A percentile compares a stretch with the other conserved stretches of the same genome.
Conservation (phyloP, 2,329 filamentous ascomycete species). For the Alternaria gansuensis region DNA sequence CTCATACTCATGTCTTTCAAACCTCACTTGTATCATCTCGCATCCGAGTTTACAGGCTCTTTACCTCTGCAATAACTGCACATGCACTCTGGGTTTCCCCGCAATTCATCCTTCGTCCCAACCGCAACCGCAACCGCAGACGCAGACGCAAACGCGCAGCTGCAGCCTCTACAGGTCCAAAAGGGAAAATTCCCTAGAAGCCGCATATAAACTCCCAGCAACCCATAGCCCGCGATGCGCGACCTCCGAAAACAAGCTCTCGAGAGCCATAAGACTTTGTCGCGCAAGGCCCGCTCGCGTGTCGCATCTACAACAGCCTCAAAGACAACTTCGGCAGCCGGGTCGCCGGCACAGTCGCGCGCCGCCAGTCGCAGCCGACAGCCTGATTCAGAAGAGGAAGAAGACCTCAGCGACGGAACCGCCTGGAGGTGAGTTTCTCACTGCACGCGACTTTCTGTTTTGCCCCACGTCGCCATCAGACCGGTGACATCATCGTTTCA, state of each 20-base stretch:
- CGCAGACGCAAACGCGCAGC: slow-evolving; percentile 16
- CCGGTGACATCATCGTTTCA: slow-evolving; percentile 42
- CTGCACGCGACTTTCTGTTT: slow-evolving; percentile 17
- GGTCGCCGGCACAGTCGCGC: slow-evolving; percentile 67
- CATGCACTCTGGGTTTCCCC: slow-evolving; percentile 32
- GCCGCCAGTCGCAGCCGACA: slow-evolving; percentile 64
- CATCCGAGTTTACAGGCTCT: slow-evolving; percentile 42
- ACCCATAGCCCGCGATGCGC: slow-evolving; percentile 59
- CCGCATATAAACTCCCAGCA: background rate
- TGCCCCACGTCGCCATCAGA: slow-evolving; percentile 16
- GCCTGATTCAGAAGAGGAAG: slow-evolving; percentile 68
- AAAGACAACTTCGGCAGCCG: slow-evolving; percentile 65
- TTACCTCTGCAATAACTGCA: slow-evolving; percentile 48
- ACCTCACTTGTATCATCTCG: slow-evolving; percentile 36
- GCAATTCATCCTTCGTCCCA: slow-evolving; percentile 28
- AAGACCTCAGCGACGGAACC: slow-evolving; percentile 68
- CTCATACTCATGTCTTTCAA: slow-evolving; percentile 48
- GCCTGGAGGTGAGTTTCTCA: slow-evolving; percentile 61
- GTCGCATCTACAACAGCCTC: slow-evolving; percentile 66
- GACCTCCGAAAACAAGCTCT: slow-evolving; percentile 73
- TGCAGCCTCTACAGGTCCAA: slow-evolving; percentile 21
- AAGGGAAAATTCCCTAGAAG: background rate
- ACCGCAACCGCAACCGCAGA: no score
- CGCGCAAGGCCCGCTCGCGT: slow-evolving; percentile 70
- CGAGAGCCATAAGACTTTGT: slow-evolving; percentile 76